Evolutionary conservation across 2,329 filamentous ascomycete genomes (phyloP).

Genomic region (Pseudofabraea citricarpa): DNA sequence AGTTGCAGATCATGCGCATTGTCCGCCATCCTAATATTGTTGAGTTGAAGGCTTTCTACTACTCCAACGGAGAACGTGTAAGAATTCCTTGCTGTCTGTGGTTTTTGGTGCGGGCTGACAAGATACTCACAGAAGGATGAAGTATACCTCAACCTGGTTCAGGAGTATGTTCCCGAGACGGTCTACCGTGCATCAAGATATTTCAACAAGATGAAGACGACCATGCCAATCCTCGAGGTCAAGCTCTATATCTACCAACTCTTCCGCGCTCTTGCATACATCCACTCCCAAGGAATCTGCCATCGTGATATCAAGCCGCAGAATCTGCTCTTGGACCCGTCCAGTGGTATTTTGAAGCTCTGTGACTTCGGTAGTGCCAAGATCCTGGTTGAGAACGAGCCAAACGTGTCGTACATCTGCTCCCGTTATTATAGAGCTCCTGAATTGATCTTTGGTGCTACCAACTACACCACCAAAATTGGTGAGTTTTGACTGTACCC

Average conservation of each 20-base stretch:
- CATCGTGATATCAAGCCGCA: constrained; percentile 99
- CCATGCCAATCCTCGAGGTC: constrained; percentile 97
- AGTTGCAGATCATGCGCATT: constrained; percentile 99
- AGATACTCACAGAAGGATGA: constrained; percentile 74
- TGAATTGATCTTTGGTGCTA: constrained; percentile 96
- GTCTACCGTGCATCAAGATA: constrained; percentile 97
- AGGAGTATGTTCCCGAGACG: constrained; percentile 97
- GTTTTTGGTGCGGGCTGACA: constrained; percentile 10
- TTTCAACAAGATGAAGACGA: constrained; percentile 99
- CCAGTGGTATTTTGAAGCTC: constrained; percentile 87
- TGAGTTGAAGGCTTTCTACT: constrained; percentile 98
- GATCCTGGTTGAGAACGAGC: constrained; percentile 97
- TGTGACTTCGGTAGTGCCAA: constrained; percentile 99
- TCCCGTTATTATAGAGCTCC: constrained; percentile 98
- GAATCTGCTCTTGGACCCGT: constrained; percentile 89
- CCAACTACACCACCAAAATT: constrained; percentile 99
- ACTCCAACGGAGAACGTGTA: constrained; percentile 97
- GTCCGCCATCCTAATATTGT: constrained; percentile 98
- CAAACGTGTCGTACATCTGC: constrained; percentile 99
- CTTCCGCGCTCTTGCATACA: constrained; percentile 96
- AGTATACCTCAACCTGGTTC: constrained; percentile 96
- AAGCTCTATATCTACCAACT: constrained; percentile 99
- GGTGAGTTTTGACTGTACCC: constrained; percentile 54
- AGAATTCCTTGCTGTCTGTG: constrained; percentile 27
- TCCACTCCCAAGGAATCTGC: constrained; percentile 98